Evolutionary conservation across 257 asterid genomes (phyloP).

Genomic region (Solanum dulcamara): DNA sequence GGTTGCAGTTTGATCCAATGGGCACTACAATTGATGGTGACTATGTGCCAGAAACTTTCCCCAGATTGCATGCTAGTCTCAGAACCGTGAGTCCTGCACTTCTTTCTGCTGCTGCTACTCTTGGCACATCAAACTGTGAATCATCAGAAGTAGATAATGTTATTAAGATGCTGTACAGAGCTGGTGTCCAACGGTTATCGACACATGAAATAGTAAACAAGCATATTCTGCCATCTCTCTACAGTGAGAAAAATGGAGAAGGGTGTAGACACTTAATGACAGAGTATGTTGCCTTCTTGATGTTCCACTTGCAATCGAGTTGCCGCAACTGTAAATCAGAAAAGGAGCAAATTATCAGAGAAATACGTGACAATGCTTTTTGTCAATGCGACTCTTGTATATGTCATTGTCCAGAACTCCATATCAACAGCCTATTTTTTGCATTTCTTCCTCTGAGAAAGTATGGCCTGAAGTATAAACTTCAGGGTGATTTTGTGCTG

Average conservation of each 20-base stretch:
- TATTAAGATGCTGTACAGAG: slow-evolving; percentile 59
- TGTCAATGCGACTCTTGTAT: background rate
- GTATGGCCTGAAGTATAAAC: slow-evolving; percentile 75
- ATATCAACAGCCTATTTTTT: slow-evolving; percentile 72
- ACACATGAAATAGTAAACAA: slow-evolving; percentile 74
- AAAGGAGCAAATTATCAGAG: slow-evolving; percentile 37
- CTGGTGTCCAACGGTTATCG: slow-evolving; percentile 77
- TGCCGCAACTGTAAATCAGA: slow-evolving; percentile 53
- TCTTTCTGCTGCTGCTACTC: slow-evolving; percentile 44
- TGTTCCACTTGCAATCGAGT: slow-evolving; percentile 73
- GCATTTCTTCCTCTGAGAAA: slow-evolving; percentile 91
- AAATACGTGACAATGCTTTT: slow-evolving; percentile 40
- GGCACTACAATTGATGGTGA: slow-evolving; percentile 34
- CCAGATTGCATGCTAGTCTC: slow-evolving; percentile 51
- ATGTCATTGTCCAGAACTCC: background rate
- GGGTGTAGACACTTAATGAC: slow-evolving; percentile 42
- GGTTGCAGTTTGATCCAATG: slow-evolving; percentile 54
- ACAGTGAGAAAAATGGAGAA: slow-evolving; percentile 22
- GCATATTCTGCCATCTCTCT: slow-evolving; percentile 65
- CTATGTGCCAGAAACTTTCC: slow-evolving; percentile 40
- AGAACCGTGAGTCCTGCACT: slow-evolving; percentile 60
- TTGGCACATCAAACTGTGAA: slow-evolving; percentile 27
- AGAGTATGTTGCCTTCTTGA: slow-evolving; percentile 72
- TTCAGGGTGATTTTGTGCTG: slow-evolving; percentile 87
- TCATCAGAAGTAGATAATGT: slow-evolving; percentile 37